Conservation (phyloP, 805 yeast species). For the Yarrowia sp. region DNA sequence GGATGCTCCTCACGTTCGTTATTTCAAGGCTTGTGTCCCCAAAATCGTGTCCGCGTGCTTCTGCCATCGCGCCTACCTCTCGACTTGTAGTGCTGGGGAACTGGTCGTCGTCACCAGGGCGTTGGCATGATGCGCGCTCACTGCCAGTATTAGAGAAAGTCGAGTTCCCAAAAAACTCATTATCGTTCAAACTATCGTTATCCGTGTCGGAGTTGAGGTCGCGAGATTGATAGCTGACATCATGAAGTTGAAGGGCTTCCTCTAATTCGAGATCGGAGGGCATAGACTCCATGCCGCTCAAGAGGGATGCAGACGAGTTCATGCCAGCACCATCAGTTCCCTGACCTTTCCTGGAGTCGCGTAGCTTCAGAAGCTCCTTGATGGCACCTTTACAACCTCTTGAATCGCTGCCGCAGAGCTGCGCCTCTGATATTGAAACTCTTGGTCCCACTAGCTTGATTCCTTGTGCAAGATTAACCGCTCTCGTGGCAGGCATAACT, state of each 20-base stretch:
- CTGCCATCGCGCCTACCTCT: no score
- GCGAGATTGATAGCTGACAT: background rate
- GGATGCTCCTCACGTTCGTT: background rate
- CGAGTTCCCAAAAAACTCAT: no score
- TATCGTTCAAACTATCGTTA: no score
- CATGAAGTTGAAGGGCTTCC: slow-evolving; percentile 15
- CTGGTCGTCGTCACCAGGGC: no score
- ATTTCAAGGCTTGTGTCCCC: slow-evolving; percentile 20
- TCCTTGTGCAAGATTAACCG: slow-evolving; percentile 1
- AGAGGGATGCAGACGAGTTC: background rate
- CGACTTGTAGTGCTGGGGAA: no score
- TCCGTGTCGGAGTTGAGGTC: background rate
- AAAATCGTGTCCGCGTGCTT: background rate
- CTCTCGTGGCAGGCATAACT: slow-evolving; percentile 11
- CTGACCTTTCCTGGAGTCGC: background rate
- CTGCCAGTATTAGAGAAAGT: no score
- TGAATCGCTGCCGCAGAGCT: background rate
- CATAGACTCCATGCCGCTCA: slow-evolving; percentile 1
- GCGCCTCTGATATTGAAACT: background rate
- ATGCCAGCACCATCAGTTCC: background rate
- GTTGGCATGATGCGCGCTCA: no score
- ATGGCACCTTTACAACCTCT: background rate
- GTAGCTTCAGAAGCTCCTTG: background rate
- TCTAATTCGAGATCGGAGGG: slow-evolving; percentile 15
- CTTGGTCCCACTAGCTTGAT: slow-evolving; percentile 10